Evolutionary conservation across 78 protist species (phyloP), one percentile per base, ranked within the genome.

Genomic region (Capsaspora owczarzaki): DNA sequence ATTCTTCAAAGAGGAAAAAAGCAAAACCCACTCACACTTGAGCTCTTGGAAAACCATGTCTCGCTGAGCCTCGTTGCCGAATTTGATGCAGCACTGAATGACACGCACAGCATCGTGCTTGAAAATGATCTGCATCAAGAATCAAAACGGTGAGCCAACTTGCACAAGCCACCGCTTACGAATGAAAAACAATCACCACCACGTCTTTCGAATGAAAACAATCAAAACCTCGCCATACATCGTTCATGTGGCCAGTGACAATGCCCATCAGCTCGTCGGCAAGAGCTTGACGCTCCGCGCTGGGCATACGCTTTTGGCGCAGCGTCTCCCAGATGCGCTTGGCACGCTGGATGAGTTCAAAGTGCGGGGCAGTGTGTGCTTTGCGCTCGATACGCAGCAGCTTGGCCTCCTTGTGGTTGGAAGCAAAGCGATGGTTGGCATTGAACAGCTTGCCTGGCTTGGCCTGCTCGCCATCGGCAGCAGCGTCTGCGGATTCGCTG

Each of bases 61-160:
- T 40, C 51, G 81, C 47, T 79, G 82, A 35, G 44, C 27, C n/a
- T 60, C 69, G 10, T 51, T 63, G 40, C 86, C 91, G 80, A 61
- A 82, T 47, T 87, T 87, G 33, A 87, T 40, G 35, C 69, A 4
- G 2, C 85, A 60, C 78, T 87, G 91, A 23, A 87, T 60, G 20
- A 87, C 44, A 29, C 91, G 44, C 56, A 85, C 80, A 33, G 87
- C 87, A 37, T 87, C 91, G 49, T 87, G 91, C 79, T 87, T 87
- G 44, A 66, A 38, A 44, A 66, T 38, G 44, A 66, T 10, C 72
- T 66, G 72, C 27, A 56, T 10, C 12, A 2, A 56, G 10, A 29
- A 16, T 2, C n/a, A 56, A 16, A 56, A 6, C 10, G 33, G 8
- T 29, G 25, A 3, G 25, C 35, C 2, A 16, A 56, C 35, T 16